Base-by-base conservation (phyloP, 2,329 filamentous ascomycete species). In the Pseudopithomyces chartarum region DNA sequence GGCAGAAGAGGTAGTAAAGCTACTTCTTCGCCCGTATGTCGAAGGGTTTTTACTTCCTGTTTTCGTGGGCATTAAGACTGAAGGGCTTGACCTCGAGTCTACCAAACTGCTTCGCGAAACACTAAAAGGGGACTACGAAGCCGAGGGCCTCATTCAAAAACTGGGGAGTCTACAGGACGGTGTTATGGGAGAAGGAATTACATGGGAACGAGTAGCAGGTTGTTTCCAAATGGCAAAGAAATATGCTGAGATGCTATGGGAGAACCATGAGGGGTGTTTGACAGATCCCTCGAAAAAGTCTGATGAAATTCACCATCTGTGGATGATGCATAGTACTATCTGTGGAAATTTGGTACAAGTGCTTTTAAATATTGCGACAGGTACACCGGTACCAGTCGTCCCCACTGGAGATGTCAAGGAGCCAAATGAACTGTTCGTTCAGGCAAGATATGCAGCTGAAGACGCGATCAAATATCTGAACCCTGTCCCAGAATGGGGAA, bases 391-490 rank as follows among this genome's bases (percentile, higher is more conserved):
- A 2, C 26, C 32, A 13, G 20, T 12, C 5, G 10, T 47, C 8
- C 44, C 44, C 10, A 47, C 44, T 8, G 44, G 44, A 13, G 13
- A 47, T 6, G 19, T 20, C 11, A 17, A 22, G 12, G 29, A 47
- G n/a, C 15, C 15, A 1, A 38, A 48, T 39, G 46, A 23, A 5
- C 32, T 20, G 2, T 48, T 39, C 19, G 46, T 23, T 15, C 5
- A 38, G 5, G 46, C 46, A 5, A 13, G 46, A n/a, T 26, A 6
- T 12, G 34, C 44, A 23, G 52, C 52, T 42, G 56, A 55, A 20
- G 42, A 58, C 6, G 32, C 7, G 23, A 58, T 55, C 22, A 52
- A n/a, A 17, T 43, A 45, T 40, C 33, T 55, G 23, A 38, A 34
- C 1, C 6, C 23, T 17, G 19, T 34, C 34, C 45, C 33, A n/a